Evolutionary conservation across 2,329 filamentous ascomycete species (phyloP), one percentile per base, ranked within the genome.

Genomic region (Passalora sequoiae): DNA sequence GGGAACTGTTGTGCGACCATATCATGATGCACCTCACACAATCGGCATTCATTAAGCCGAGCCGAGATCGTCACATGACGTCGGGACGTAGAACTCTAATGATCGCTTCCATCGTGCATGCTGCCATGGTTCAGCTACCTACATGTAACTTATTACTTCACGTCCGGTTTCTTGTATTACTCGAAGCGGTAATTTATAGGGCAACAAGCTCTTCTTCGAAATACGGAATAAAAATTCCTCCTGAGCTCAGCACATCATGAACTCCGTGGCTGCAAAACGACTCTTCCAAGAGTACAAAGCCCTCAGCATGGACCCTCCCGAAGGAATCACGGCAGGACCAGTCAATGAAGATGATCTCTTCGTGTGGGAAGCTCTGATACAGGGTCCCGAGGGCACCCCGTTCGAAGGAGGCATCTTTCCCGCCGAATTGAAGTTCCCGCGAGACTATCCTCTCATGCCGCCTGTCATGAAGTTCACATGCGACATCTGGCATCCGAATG

Each of bases 401-500:
- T 98, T 94, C 59, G 91, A 94, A 72, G 91, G 89, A 46, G 92
- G 92, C 40, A 81, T 98, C 47, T 98, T 97, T 66, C 88, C 89
- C 30, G 92, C 92, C 19, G 89, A 95, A 68, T 79, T 98, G 58
- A 89, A 84, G 60, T 98, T 98, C 61, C 91, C 92, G 4, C 86
- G 86, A 63, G 92, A 98, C 67, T 98, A 98, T 62, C 92, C 92
- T n/a, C 78, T 97, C 4, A 86, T 89, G 56, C 92, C 92, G 49
- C 92, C 92, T 6, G 89, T 85, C 29, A 97, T 98, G 91, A 88
- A 85, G 66, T 98, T 98, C 67, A 73, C 94, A 40, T 86, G 86
- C 41, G 88, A 94, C 60, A 82, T 98, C 55, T 97, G 89, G 81
- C 92, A 98, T 72, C 92, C 92, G 0, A 98, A 98, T 66, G 88